Percentiles rank a stretch among this genome's conserved stretches.
Conservation (phyloP, 495 filamentous ascomycete genomes). For the Staphylotrichum longicolle region DNA sequence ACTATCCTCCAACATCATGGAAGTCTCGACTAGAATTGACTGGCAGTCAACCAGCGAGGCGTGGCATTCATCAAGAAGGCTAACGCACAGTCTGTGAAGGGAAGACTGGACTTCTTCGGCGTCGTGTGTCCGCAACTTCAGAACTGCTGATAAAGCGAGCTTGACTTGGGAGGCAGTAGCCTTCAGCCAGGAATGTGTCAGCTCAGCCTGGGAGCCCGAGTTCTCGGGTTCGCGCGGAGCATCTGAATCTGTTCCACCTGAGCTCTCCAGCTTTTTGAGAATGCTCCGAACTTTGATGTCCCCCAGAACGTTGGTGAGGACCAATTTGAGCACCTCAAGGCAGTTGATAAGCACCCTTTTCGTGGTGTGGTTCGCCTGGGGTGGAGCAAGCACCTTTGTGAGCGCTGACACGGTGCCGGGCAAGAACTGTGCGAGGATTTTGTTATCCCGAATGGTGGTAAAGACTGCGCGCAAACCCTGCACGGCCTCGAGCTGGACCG, state of each 20-base stretch:
- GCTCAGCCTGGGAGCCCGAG: conserved; percentile 17
- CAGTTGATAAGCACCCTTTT: conserved; percentile 61
- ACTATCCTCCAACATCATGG: conserved; percentile 66
- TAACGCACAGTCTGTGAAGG: conserved; percentile 66
- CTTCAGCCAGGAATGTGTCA: conserved; percentile 69
- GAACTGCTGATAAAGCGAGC: conserved; percentile 73
- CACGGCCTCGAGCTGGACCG: conserved; percentile 66
- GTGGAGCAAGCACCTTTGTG: conserved; percentile 69
- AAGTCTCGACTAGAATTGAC: conserved; percentile 72
- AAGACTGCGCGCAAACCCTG: conserved; percentile 62
- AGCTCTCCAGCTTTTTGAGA: conserved; percentile 32
- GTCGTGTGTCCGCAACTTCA: conserved; percentile 75
- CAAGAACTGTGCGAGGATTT: conserved; percentile 76
- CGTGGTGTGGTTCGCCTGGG: conserved; percentile 60
- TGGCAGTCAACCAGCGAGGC: conserved; percentile 68
- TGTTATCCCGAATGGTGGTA: conserved; percentile 60
- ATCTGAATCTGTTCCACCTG: not conserved
- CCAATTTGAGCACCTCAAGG: conserved; percentile 56
- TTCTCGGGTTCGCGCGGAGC: conserved; percentile 7
- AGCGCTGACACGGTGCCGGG: conserved; percentile 85
- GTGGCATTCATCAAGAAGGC: conserved; percentile 72
- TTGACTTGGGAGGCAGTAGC: conserved; percentile 82
- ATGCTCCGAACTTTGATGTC: conserved; percentile 55
- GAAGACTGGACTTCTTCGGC: conserved; percentile 66
- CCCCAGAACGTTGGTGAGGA: conserved; percentile 63